phyloP scores from a whole-genome alignment of 2,329 filamentous ascomycete genomes.

The Akanthomyces muscarius region DNA sequence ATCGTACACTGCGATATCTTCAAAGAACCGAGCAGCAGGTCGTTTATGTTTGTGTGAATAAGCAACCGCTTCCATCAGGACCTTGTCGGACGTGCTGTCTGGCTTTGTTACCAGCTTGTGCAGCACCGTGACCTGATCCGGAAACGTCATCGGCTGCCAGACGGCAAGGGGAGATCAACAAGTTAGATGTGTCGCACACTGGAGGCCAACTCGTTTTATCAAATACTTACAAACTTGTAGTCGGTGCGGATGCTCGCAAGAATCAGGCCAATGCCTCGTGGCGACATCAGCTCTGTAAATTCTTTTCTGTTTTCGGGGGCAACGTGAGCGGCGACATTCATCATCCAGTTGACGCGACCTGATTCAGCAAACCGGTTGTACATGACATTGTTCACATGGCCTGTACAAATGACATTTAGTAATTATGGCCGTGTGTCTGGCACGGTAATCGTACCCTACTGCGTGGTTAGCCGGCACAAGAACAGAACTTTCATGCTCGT shows the following conservation, averaged over 20 bases:
- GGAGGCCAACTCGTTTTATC: no score
- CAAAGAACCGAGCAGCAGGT: conserved; percentile 67
- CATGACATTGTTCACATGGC: conserved; percentile 80
- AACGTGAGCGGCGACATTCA: conserved; percentile 61
- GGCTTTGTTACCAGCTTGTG: conserved; percentile 66
- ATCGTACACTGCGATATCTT: conserved; percentile 79
- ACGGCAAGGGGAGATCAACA: neutral
- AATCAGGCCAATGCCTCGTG: conserved; percentile 67
- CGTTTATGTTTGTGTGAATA: conserved; percentile 72
- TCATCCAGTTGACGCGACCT: conserved; percentile 72
- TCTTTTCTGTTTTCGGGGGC: conserved; percentile 57
- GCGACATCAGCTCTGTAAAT: conserved; percentile 68
- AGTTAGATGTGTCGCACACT: neutral
- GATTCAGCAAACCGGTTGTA: conserved; percentile 84
- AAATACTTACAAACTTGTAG: conserved; percentile 73
- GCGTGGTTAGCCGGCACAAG: neutral
- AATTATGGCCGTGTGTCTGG: neutral
- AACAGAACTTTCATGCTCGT: neutral
- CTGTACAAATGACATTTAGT: conserved; percentile 17
- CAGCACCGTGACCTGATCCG: conserved; percentile 77
- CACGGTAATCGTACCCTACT: conserved; percentile 3
- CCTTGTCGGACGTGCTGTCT: conserved; percentile 37
- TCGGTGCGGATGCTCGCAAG: conserved; percentile 75
- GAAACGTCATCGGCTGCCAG: conserved; percentile 71
- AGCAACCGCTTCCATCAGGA: conserved; percentile 60